These are phyloP conservation scores for Chrysosporium keratinophilum DNA, from an alignment of 2,329 filamentous ascomycete genomes.

Conservation along the genomic window DNA sequence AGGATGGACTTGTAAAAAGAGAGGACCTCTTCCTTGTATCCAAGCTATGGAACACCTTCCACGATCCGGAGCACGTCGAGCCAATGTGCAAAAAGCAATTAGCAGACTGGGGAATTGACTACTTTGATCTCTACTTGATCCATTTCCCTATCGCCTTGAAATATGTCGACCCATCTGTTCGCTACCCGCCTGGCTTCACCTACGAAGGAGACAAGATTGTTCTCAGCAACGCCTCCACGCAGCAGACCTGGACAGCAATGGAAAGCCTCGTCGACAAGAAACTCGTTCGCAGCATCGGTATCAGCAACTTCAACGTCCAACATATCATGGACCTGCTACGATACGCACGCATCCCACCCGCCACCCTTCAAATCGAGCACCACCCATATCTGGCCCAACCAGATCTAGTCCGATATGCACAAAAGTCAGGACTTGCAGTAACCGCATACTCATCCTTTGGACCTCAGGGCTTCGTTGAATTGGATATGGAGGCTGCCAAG, in stretches of 20 bases:
- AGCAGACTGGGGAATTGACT: slow-evolving; percentile 72
- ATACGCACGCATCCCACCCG: slow-evolving; percentile 63
- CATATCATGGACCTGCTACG: slow-evolving; percentile 69
- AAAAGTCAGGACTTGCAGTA: slow-evolving; percentile 59
- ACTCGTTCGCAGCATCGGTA: slow-evolving; percentile 62
- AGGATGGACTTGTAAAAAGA: slow-evolving; percentile 69
- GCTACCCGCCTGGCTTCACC: slow-evolving; percentile 72
- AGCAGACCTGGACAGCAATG: slow-evolving; percentile 75
- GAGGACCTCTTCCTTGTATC: slow-evolving; percentile 85
- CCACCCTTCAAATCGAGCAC: slow-evolving; percentile 78
- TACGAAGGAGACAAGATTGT: slow-evolving; percentile 55
- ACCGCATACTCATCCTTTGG: slow-evolving; percentile 82
- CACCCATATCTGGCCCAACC: slow-evolving; percentile 77
- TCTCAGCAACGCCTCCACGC: slow-evolving; percentile 58
- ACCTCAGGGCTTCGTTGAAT: slow-evolving; percentile 66
- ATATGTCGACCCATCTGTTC: slow-evolving; percentile 68
- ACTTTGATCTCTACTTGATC: slow-evolving; percentile 82
- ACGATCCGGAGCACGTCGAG: slow-evolving; percentile 66
- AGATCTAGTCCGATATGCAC: slow-evolving; percentile 58
- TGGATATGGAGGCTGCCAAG: slow-evolving; percentile 59
- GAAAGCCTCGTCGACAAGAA: slow-evolving; percentile 60
- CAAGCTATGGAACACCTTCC: slow-evolving; percentile 90
- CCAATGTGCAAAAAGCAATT: slow-evolving; percentile 67
- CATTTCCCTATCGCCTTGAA: slow-evolving; percentile 83
- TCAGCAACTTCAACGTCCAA: slow-evolving; percentile 73